These are phyloP conservation scores for Candida arabinofermentans DNA, from an alignment of 805 yeast species.

Conservation along the genomic window DNA sequence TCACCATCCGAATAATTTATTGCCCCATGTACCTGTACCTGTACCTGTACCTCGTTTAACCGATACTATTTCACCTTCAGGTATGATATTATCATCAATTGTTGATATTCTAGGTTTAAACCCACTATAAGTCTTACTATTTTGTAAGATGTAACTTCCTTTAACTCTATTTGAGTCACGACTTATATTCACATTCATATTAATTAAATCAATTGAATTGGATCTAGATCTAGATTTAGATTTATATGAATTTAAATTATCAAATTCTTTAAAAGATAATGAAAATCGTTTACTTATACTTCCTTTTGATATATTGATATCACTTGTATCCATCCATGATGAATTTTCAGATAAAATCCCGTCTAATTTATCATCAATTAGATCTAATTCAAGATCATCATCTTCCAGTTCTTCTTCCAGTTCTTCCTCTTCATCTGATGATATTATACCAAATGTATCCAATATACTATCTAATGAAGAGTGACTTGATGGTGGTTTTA, in stretches of 20 bases:
- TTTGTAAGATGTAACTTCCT: background rate
- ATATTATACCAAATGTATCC: conserved; percentile 14
- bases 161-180: background rate
- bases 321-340: conserved; percentile 46
- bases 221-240: background rate
- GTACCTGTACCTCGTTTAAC: too few species aligned
- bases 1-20: conserved; percentile 13
- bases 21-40: too few species aligned
- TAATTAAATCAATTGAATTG: background rate
- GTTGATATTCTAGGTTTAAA: background rate
- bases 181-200: background rate
- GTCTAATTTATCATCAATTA: conserved; percentile 1
- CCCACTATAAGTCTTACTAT: background rate
- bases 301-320: conserved; percentile 1
- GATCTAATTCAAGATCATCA: background rate
- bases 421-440: conserved; percentile 7
- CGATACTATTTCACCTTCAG: too few species aligned
- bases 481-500: conserved; percentile 17
- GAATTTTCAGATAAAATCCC: conserved; percentile 34
- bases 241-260: background rate
- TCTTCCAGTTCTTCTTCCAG: background rate
- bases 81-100: background rate
- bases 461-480: conserved; percentile 28
- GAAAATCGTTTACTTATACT: conserved; percentile 22
- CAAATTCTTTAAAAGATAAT: conserved; percentile 24